Evolutionary conservation across 164 flowering plant genomes (phyloP).

Genomic region (Dillenia suffruticosa): DNA sequence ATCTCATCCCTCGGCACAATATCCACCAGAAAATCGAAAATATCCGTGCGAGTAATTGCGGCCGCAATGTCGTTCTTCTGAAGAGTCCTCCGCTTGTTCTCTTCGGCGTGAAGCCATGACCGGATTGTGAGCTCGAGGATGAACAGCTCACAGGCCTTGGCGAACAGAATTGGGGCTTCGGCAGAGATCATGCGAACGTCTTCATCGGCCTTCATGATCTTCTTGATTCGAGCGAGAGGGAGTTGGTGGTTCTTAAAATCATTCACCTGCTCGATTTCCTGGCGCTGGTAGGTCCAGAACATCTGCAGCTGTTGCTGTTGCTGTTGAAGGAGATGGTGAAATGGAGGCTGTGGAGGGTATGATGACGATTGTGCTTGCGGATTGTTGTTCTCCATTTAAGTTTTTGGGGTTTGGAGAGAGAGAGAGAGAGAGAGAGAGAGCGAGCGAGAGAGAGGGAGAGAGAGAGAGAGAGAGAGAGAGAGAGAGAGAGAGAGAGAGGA

Average conservation of each 20-base stretch:
- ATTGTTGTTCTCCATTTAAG: slow-evolving; percentile 25
- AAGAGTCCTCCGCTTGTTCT: slow-evolving; percentile 71
- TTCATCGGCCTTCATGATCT: slow-evolving; percentile 84
- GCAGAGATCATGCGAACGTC: slow-evolving; percentile 84
- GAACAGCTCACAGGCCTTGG: slow-evolving; percentile 81
- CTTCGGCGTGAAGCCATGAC: slow-evolving; percentile 81
- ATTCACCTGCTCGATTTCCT: slow-evolving; percentile 59
- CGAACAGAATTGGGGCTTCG: slow-evolving; percentile 71
- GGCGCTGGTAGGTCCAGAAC: slow-evolving; percentile 69
- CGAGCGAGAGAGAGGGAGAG: no score
- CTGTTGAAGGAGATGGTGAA: slow-evolving; percentile 63
- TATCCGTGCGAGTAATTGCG: slow-evolving; percentile 65
- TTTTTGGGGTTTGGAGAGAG: no score
- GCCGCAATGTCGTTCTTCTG: slow-evolving; percentile 83
- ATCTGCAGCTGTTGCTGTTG: slow-evolving; percentile 72
- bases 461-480: no score
- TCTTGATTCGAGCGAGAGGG: slow-evolving; percentile 74
- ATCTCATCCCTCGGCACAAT: slow-evolving; percentile 72
- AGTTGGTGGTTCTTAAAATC: slow-evolving; percentile 82
- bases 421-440: no score
- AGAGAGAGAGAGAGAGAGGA: no score
- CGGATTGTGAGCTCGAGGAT: slow-evolving; percentile 67
- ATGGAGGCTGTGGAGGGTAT: slow-evolving; percentile 16
- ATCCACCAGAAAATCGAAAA: slow-evolving; percentile 64
- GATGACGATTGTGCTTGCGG: slow-evolving; percentile 21